Evolutionary conservation across 1,284 basidiomycete genomes (phyloP).

Genomic region (Athelia psychrophila): DNA sequence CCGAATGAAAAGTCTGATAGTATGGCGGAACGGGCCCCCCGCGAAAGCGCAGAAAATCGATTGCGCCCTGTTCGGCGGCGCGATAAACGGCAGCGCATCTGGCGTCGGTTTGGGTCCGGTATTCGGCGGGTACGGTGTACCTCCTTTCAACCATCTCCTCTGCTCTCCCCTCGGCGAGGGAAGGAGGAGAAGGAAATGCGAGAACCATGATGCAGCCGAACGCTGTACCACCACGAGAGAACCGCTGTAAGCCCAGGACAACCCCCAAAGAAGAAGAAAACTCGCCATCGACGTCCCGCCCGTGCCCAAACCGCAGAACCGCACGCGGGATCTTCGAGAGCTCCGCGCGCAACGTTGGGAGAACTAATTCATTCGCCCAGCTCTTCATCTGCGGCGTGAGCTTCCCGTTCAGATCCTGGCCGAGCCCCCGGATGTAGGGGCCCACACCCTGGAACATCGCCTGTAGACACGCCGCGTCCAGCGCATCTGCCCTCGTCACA

Average conservation of each 20-base stretch:
- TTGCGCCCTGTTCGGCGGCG: slow-evolving; percentile 49
- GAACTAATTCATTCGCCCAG: slow-evolving; percentile 38
- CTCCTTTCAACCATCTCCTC: slow-evolving; percentile 19
- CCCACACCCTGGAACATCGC: slow-evolving; percentile 61
- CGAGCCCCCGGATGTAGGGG: slow-evolving; percentile 47
- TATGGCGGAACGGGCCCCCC: slow-evolving; percentile 36
- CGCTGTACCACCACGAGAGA: slow-evolving; percentile 29
- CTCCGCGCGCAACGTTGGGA: slow-evolving; percentile 41
- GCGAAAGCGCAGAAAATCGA: slow-evolving; percentile 55
- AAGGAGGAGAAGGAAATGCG: slow-evolving; percentile 31
- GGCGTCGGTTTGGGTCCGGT: slow-evolving; percentile 56
- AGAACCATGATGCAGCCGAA: slow-evolving; percentile 51
- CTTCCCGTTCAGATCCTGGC: slow-evolving; percentile 37
- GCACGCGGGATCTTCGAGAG: slow-evolving; percentile 38
- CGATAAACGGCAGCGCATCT: slow-evolving; percentile 48
- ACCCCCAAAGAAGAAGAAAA: slow-evolving; percentile 1
- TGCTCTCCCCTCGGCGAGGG: no score
- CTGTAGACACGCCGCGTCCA: slow-evolving; percentile 56
- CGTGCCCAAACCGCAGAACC: slow-evolving; percentile 36
- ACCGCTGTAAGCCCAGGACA: neutral
- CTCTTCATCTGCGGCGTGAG: slow-evolving; percentile 40
- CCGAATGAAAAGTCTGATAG: slow-evolving; percentile 23
- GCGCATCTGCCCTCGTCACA: slow-evolving; percentile 56
- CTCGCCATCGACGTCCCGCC: slow-evolving; percentile 46
- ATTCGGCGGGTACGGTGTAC: slow-evolving; percentile 48